Evolutionary conservation across 73 alveolate genomes (phyloP), one percentile per base, ranked within the genome.

Genomic region (Uronychia setigera): DNA sequence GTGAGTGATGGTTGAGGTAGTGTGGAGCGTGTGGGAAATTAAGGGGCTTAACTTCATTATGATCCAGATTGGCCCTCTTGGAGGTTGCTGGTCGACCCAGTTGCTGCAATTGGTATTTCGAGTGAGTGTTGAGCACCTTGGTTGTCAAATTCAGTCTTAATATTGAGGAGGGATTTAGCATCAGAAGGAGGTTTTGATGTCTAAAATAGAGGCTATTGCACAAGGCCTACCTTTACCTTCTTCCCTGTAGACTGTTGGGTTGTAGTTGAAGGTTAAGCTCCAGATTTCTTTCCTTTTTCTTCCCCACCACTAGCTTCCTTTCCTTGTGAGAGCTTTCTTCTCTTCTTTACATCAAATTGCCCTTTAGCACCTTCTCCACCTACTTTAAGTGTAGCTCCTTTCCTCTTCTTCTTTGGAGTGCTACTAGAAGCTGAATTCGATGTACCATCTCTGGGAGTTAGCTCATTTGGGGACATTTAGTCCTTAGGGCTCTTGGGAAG

Each of bases 251-350:
- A 19, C 67, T 46, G 5, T 19, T 46, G n/a, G n/a, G n/a, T n/a
- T n/a, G n/a, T n/a, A n/a, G n/a, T n/a, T n/a, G n/a, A n/a, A n/a
- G n/a, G n/a, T 46, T 46, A 19, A 46, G 67, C n/a, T 5, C 67
- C 84, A 30, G 75, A 27, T 58, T 31, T 76, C 75, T 78, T 78
- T n/a, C 76, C 84, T 32, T 58, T 67, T 9, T 11, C 67, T 46
- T 67, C 33, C n/a, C n/a, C n/a, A n/a, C n/a, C n/a, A n/a, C n/a
- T n/a, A n/a, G 79, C 13, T 26, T 67, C 33, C 33, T 67, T 67
- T 26, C 79, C 30, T 26, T 29, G 19, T 26, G 79, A 67, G 79
- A 67, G 79, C 30, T 67, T 67, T 29, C 79, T 67, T 67, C 29
- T 33, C 1, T 31, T 57, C 33, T 58, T 58, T 26, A 33, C 58